phyloP scores from a whole-genome alignment of 2,329 filamentous ascomycete species.

The Alternaria brassicicola region DNA sequence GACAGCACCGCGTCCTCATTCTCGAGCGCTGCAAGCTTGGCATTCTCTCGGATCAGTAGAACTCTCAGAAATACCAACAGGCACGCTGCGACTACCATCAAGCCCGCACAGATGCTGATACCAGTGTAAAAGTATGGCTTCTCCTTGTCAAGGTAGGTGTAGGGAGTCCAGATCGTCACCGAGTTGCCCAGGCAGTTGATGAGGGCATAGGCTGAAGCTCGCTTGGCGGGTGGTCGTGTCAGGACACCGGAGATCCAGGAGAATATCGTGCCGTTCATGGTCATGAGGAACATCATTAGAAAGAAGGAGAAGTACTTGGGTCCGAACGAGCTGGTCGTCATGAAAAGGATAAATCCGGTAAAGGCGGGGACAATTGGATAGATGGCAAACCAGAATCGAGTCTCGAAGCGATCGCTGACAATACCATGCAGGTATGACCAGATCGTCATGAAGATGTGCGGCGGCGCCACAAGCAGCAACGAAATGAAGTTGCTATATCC shows the following conservation, averaged over 20 bases:
- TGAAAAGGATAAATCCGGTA: no score
- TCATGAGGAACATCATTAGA: conserved; percentile 56
- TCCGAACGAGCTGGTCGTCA: no score
- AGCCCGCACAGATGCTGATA: neutral
- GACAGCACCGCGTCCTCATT: conserved; percentile 54
- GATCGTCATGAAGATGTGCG: neutral
- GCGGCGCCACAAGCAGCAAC: neutral
- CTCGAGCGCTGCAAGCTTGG: conserved; percentile 58
- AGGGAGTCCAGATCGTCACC: neutral
- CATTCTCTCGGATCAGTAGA: conserved; percentile 53
- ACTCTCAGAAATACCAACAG: neutral
- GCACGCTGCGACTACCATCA: neutral
- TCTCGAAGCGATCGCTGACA: no score
- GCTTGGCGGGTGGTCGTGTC: neutral
- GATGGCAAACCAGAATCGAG: no score
- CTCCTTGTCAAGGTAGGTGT: neutral
- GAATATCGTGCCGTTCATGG: conserved; percentile 63
- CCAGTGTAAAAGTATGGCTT: neutral
- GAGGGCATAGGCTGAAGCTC: neutral
- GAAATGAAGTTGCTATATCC: neutral
- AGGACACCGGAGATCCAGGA: conserved; percentile 55
- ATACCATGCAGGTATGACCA: neutral
- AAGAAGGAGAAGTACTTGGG: no score
- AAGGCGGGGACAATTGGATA: no score
- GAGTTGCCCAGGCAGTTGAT: neutral